Base-by-base conservation (phyloP, 2,329 filamentous ascomycete genomes). In the Tolypocladium tropicale region DNA sequence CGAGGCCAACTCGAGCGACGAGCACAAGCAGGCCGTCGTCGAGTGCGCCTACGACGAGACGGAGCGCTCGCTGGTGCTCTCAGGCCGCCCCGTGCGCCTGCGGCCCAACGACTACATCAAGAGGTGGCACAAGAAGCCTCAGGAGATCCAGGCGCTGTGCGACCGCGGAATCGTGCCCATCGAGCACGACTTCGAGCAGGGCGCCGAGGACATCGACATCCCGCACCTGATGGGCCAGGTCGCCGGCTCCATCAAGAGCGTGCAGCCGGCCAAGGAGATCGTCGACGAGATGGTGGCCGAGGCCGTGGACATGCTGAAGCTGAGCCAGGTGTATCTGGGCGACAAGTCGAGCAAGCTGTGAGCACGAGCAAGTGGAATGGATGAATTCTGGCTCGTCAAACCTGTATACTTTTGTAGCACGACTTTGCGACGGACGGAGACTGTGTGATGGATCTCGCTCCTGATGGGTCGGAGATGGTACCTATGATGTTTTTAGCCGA, bases 221-320 rank as follows among this genome's bases (percentile, higher is more conserved):
- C 93, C 93, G 14, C 91, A 93, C 71, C 69, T 96, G 66, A 96
- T 96, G 93, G 93, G 93, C 1, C 90, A 96, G 74, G 92, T 96
- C 10, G 89, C 90, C 1, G 92, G 88, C 2, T 80, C 85, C 1
- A 89, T 96, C 56, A 71, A 75, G 36, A 83, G 86, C 62, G 82
- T 96, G 58, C 84, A 94, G 76, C 90, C 92, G 0, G 93, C 93
- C 0, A 81, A 76, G 51, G 80, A 86, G 61, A 96, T 97, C 74
- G 85, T 97, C n/a, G 81, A 85, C 58, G 90, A 95, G 62, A 96
- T 97, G 90, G 89, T 96, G 11, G 73, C 74, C 23, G 85, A 92
- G 69, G 90, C 89, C 1, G 83, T 85, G 10, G 78, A 81, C 1
- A 82, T 86, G 77, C 67, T 95, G 63, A 82, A 77, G 69, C 67